Base-by-base conservation (phyloP, 2,329 filamentous ascomycete genomes). In the Penicillium sp. region DNA sequence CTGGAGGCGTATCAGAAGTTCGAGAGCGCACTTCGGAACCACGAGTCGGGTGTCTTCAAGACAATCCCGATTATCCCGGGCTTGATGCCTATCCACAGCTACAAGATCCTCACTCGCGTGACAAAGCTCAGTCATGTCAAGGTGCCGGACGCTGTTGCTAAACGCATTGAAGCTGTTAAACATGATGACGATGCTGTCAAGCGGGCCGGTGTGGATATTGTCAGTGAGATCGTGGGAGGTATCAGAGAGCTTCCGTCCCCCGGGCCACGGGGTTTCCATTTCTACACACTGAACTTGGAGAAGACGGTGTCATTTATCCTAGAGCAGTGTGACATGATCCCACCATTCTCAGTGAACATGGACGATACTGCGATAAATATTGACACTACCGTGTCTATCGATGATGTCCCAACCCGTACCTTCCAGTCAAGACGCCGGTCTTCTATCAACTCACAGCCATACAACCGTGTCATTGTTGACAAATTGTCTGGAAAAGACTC, bases 31-130 rank as follows among this genome's bases (percentile, higher is more conserved):
- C 75, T 99, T 64, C 82, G 92, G 58, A 84, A 88, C 52, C 91
- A 99, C 69, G 86, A 90, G 48, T 96, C 90, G 68, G 91, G 91
- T 3, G 83, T 84, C 3, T 97, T 99, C 78, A 90, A 90, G 76
- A 86, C 84, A 3, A 90, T 97, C 24, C 89, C 91, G 7, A 96
- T 99, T 65, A 90, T 99, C 55, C 93, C 95, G 0, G 95, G 95
- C 1, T 81, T 99, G 68, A 97, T 99, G 93, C 95, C 95, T 13
- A 92, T 99, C 52, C 95, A 99, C 77, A 96, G 90, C 76, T 98
- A 96, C 76, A 91, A 96, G 73, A 98, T 96, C 80, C 86, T 99
- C 68, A 91, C 91, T 69, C 82, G 95, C 61, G 96, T 93, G 31
- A 93, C 93, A 24, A 99, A 98, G 77, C 83, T 99, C 44, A 96